A percentile compares a stretch with the other conserved stretches of the same genome.
Conservation (phyloP, 2,329 filamentous ascomycete species). For the Pseudodiploospora longispora region DNA sequence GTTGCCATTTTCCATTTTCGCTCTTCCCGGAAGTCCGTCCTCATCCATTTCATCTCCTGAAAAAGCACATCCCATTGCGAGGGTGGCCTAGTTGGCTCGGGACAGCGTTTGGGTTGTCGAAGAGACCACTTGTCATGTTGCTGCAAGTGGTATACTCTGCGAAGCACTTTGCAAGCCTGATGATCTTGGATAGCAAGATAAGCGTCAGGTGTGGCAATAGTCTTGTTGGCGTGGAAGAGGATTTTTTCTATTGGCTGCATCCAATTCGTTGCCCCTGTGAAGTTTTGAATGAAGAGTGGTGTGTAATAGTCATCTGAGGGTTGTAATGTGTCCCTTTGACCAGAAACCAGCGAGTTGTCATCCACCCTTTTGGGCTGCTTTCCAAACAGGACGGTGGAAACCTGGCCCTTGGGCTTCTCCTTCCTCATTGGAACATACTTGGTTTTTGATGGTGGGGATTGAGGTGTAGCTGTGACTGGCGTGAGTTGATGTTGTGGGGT, state of each 20-base stretch:
- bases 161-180: conserved; percentile 78
- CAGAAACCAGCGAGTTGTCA: conserved; percentile 37
- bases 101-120: conserved; percentile 75
- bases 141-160: conserved; percentile 83
- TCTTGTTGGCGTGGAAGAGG: conserved; percentile 78
- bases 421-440: conserved; percentile 34
- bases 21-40: conserved; percentile 90
- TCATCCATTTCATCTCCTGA: conserved; percentile 95
- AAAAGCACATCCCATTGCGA: conserved; percentile 82
- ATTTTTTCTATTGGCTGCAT: conserved; percentile 62
- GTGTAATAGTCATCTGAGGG: conserved; percentile 57
- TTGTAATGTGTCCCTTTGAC: conserved; percentile 32
- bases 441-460: conserved; percentile 30
- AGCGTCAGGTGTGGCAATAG: conserved; percentile 76
- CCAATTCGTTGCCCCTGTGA: conserved; percentile 46
- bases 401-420: conserved; percentile 54
- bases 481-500: conserved; percentile 28
- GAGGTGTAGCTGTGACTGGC: conserved; percentile 34
- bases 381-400: conserved; percentile 71
- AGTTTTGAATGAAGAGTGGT: conserved; percentile 52
- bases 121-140: conserved; percentile 89
- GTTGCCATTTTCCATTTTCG: conserved; percentile 84
- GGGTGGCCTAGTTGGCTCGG: conserved; percentile 68
- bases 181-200: conserved; percentile 76
- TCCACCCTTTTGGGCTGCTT: conserved; percentile 48